Conservation (phyloP, 805 yeast genomes). For the Suhomyces pyralidae region DNA sequence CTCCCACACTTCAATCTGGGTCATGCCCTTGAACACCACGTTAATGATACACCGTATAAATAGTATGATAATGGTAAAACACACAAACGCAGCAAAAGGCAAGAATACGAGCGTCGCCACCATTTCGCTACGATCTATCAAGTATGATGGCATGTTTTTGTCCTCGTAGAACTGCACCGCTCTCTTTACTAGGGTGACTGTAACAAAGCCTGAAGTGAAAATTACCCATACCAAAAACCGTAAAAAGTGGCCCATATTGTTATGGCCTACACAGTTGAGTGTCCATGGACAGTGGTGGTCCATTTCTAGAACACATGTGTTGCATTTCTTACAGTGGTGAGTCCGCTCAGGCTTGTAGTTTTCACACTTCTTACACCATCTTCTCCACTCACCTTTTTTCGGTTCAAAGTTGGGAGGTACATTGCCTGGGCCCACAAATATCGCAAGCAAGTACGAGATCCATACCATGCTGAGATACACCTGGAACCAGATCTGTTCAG, state of each 20-base stretch:
- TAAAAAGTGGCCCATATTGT: slow-evolving; percentile 74
- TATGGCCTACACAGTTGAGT: slow-evolving; percentile 80
- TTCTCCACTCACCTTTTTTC: slow-evolving; percentile 49
- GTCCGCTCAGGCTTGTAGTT: slow-evolving; percentile 75
- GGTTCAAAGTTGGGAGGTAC: slow-evolving; percentile 54
- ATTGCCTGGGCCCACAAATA: slow-evolving; percentile 62
- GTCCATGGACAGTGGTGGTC: slow-evolving; percentile 97
- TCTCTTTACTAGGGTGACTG: slow-evolving; percentile 40
- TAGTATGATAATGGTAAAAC: slow-evolving; percentile 56
- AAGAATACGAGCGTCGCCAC: slow-evolving; percentile 51
- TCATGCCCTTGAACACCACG: slow-evolving; percentile 60
- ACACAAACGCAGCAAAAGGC: slow-evolving; percentile 58
- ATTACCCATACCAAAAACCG: slow-evolving; percentile 71
- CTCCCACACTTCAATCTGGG: slow-evolving; percentile 94
- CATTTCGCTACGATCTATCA: slow-evolving; percentile 52
- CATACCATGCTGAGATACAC: slow-evolving; percentile 55
- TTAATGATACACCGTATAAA: slow-evolving; percentile 59
- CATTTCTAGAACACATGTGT: slow-evolving; percentile 78
- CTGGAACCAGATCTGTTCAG: slow-evolving; percentile 48
- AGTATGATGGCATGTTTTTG: slow-evolving; percentile 54
- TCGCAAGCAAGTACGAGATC: slow-evolving; percentile 73
- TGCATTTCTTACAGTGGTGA: slow-evolving; percentile 82
- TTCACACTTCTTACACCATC: slow-evolving; percentile 73
- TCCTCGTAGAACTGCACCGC: slow-evolving; percentile 44
- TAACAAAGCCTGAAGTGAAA: slow-evolving; percentile 46